These are phyloP conservation scores for Gracilaria gracilis DNA, from an alignment of 23 red algal genomes.

Conservation along the genomic window DNA sequence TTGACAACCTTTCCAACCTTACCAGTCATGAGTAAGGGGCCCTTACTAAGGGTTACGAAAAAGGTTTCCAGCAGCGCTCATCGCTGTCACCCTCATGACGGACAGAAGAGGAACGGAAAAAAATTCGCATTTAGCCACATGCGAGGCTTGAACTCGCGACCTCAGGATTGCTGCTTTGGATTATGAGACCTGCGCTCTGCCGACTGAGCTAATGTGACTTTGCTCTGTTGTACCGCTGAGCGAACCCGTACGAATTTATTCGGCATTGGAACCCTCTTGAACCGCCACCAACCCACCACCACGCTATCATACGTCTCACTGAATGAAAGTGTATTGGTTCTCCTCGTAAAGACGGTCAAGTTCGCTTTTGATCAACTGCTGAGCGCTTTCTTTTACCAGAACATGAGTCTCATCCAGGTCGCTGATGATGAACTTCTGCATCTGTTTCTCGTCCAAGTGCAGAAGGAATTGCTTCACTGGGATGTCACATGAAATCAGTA, in stretches of 20 bases:
- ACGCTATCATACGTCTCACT: not conserved
- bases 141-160: conserved; percentile 65
- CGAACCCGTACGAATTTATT: too few relatives aligned
- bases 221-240: not conserved
- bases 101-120: too few relatives aligned
- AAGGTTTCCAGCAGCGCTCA: too few relatives aligned
- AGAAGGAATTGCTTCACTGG: conserved; percentile 96
- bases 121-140: not conserved
- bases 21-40: too few relatives aligned
- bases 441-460: conserved; percentile 78
- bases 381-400: conserved; percentile 77
- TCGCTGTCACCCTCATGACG: too few relatives aligned
- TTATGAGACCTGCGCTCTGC: conserved; percentile 86
- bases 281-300: too few relatives aligned
- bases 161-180: conserved; percentile 57
- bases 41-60: too few relatives aligned
- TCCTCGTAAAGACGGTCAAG: conserved; percentile 95
- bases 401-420: conserved; percentile 95
- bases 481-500: conserved; percentile 92
- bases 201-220: conserved; percentile 84
- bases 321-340: conserved; percentile 86
- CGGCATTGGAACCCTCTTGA: too few relatives aligned
- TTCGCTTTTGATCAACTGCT: conserved; percentile 77
- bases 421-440: conserved; percentile 87
- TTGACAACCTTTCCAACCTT: too few relatives aligned